These are phyloP conservation scores for Colletotrichum karsti DNA, from an alignment of 2,329 filamentous ascomycete species.

Conservation along the genomic window DNA sequence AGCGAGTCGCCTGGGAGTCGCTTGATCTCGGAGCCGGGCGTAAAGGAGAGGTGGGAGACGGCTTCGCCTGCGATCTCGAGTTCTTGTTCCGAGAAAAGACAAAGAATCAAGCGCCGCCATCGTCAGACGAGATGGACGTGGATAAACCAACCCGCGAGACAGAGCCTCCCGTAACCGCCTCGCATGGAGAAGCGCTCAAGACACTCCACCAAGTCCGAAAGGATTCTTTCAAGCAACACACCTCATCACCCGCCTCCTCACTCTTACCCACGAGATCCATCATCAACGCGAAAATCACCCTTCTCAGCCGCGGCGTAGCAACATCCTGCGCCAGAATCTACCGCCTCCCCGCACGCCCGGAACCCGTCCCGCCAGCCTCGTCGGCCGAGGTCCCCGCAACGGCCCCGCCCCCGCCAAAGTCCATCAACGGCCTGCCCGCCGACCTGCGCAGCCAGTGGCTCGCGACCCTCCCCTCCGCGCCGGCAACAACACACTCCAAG, in stretches of 20 bases:
- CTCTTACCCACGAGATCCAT: constrained; percentile 47
- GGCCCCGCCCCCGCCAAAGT: constrained; percentile 37
- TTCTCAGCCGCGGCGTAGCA: constrained; percentile 76
- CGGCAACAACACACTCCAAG: constrained; percentile 16
- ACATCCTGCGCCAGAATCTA: constrained; percentile 83
- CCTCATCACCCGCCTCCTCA: constrained; percentile 29
- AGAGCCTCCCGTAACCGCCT: constrained; percentile 26
- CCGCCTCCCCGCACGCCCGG: constrained; percentile 69
- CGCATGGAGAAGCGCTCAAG: constrained; percentile 14
- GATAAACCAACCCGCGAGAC: constrained; percentile 27
- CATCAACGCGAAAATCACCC: constrained; percentile 71
- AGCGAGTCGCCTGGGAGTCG: constrained; percentile 77
- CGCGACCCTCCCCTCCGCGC: constrained; percentile 51
- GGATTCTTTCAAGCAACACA: constrained; percentile 41
- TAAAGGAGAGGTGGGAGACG: constrained; percentile 84
- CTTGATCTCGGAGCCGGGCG: constrained; percentile 77
- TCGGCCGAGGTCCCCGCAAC: constrained; percentile 57
- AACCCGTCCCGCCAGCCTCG: constrained; percentile 35
- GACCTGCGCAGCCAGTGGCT: constrained; percentile 78
- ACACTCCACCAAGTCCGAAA: constrained; percentile 18
- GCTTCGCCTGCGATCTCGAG: constrained; percentile 87
- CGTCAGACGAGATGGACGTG: constrained; percentile 22
- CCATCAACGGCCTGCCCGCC: constrained; percentile 42
- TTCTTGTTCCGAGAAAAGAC: constrained; percentile 59
- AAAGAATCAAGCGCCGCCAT: not conserved